These are phyloP conservation scores for Phytophthora sojae DNA, from an alignment of 352 stramenopile genomes.

Conservation along the genomic window DNA sequence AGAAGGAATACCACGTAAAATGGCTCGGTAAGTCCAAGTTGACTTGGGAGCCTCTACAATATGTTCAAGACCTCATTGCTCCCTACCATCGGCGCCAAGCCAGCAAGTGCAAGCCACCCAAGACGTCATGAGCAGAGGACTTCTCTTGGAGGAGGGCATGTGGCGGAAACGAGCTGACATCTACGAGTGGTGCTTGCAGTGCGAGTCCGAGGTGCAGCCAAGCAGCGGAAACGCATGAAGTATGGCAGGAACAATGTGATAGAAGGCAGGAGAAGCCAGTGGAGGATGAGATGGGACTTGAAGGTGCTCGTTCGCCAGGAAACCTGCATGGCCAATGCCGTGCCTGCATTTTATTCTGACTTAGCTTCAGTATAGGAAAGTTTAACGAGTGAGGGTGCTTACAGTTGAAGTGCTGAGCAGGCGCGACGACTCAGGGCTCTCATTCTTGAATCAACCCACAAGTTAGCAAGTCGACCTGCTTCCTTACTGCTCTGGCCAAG, in stretches of 20 bases:
- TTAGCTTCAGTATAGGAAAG: constrained; percentile 15
- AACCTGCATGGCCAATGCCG: constrained; percentile 12
- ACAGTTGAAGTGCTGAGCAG: background rate
- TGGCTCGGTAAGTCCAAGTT: constrained; percentile 1
- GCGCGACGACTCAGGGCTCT: constrained; percentile 1
- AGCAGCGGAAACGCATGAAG: background rate
- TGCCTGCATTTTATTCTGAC: constrained; percentile 17
- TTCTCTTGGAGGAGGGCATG: background rate
- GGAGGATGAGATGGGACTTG: background rate
- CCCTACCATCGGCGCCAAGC: background rate
- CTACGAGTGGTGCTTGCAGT: background rate
- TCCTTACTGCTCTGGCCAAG: constrained; percentile 15
- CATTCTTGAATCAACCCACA: constrained; percentile 21
- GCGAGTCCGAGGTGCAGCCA: background rate
- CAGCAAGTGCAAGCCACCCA: background rate
- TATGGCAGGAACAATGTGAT: background rate
- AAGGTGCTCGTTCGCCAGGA: background rate
- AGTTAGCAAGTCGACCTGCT: constrained; percentile 3
- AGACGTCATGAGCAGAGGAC: background rate
- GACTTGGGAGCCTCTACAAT: constrained; percentile 3
- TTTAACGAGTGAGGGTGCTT: background rate
- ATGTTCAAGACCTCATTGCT: background rate
- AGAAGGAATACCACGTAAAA: constrained; percentile 5
- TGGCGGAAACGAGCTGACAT: background rate
- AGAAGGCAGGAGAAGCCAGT: constrained; percentile 8